These are phyloP conservation scores for Phtheirospermum japonicum DNA, from an alignment of 257 asterid genomes.

Conservation along the genomic window DNA sequence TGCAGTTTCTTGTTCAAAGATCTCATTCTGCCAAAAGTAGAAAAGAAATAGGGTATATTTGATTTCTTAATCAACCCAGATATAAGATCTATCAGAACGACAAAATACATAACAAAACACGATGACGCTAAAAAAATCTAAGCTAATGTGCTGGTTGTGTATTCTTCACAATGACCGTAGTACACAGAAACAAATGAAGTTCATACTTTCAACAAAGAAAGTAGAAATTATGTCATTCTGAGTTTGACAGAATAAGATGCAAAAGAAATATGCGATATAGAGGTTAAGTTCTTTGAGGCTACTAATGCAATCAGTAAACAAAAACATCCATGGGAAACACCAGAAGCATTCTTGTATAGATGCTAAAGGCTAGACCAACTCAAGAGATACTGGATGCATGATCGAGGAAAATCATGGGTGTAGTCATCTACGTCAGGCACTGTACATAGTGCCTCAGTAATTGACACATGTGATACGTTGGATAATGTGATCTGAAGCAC, in stretches of 20 bases:
- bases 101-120: slow-evolving; percentile 17
- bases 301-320: background rate
- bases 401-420: slow-evolving; percentile 19
- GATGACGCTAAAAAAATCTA: background rate
- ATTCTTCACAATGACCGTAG: slow-evolving; percentile 8
- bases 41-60: background rate
- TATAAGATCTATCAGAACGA: slow-evolving; percentile 12
- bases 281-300: background rate
- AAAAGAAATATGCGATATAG: background rate
- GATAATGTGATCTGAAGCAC: slow-evolving; percentile 24
- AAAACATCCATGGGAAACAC: background rate
- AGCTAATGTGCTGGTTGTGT: slow-evolving; percentile 9
- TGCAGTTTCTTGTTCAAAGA: slow-evolving; percentile 40
- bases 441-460: slow-evolving; percentile 5
- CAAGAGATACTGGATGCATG: slow-evolving; percentile 14
- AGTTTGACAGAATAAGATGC: background rate
- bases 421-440: slow-evolving; percentile 23
- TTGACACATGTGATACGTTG: slow-evolving; percentile 13
- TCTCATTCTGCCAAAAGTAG: slow-evolving; percentile 40
- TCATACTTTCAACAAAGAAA: slow-evolving; percentile 15
- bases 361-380: slow-evolving; percentile 22
- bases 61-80: background rate
- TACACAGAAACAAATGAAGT: background rate
- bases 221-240: background rate
- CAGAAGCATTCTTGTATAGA: slow-evolving; percentile 20